Percentiles rank a stretch among this genome's conserved stretches.
These are phyloP conservation scores for Heracleum sosnowskyi DNA, from an alignment of 129 eudicot genomes.

Conservation along the genomic window DNA sequence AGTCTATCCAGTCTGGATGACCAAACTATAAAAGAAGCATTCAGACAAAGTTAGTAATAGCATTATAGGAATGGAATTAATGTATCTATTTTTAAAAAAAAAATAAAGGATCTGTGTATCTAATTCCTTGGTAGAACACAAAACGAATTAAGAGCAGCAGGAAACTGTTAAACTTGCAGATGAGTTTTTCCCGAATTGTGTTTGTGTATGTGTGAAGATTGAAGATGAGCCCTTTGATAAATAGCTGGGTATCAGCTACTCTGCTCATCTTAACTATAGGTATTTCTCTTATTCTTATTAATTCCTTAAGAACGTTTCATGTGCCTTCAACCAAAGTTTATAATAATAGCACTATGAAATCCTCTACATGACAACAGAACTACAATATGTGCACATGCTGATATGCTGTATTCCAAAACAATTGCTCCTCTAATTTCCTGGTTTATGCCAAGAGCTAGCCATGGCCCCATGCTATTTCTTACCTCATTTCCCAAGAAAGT, in stretches of 20 bases:
- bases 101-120: not conserved
- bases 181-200: not conserved
- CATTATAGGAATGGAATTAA: slow-evolving; percentile 9
- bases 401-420: not conserved
- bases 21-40: slow-evolving; percentile 56
- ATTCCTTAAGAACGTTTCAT: not conserved
- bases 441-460: not conserved
- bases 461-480: slow-evolving; percentile 6
- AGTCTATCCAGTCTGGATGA: slow-evolving; percentile 99
- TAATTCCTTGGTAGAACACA: not conserved
- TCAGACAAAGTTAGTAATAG: not conserved
- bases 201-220: not conserved
- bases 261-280: not conserved
- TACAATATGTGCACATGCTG: not conserved
- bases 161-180: not conserved
- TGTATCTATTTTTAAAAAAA: not conserved
- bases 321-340: not conserved
- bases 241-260: not conserved
- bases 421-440: not conserved
- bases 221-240: no score
- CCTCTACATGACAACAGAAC: not conserved
- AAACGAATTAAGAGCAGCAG: not conserved
- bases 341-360: not conserved
- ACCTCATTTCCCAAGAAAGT: slow-evolving; percentile 99
- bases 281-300: not conserved